A percentile compares a stretch with the other conserved stretches of the same genome.
These are phyloP conservation scores for Cystobasidium pallidum DNA, from an alignment of 1,284 basidiomycete species.

Conservation along the genomic window DNA sequence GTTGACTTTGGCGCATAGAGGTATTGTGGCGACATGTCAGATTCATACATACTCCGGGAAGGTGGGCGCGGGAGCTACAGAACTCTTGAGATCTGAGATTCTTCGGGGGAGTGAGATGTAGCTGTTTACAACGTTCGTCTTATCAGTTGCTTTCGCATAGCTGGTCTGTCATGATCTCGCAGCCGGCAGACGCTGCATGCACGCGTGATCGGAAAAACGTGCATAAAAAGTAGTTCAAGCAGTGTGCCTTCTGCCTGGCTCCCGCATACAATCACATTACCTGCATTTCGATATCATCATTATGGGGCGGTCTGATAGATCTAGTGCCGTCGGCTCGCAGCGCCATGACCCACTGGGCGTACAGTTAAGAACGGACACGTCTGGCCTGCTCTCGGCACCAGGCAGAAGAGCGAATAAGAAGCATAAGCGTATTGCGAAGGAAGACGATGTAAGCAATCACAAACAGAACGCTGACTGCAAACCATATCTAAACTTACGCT, in stretches of 20 bases:
- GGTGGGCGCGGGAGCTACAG: too few relatives aligned
- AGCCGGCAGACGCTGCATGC: not conserved
- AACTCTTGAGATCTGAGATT: too few relatives aligned
- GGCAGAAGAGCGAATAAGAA: conserved; percentile 50
- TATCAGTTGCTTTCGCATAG: too few relatives aligned
- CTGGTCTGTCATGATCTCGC: too few relatives aligned
- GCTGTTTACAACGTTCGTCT: too few relatives aligned
- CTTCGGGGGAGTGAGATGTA: too few relatives aligned
- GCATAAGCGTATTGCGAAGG: conserved; percentile 45
- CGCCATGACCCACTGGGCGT: conserved; percentile 51
- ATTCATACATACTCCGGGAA: too few relatives aligned
- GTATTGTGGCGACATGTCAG: too few relatives aligned
- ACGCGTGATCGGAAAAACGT: conserved; percentile 7
- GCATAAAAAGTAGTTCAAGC: conserved; percentile 5
- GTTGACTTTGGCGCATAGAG: too few relatives aligned
- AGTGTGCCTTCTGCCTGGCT: not conserved
- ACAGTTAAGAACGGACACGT: conserved; percentile 48
- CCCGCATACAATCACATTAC: not conserved
- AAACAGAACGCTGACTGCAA: not conserved
- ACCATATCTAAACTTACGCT: not conserved
- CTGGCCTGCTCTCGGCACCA: conserved; percentile 48
- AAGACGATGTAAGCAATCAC: conserved; percentile 46
- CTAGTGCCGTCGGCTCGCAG: conserved; percentile 11
- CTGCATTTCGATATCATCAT: not conserved
- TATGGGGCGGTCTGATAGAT: conserved; percentile 29